Base-by-base conservation (phyloP, 139 green algal species). In the Haematococcus sp. region DNA sequence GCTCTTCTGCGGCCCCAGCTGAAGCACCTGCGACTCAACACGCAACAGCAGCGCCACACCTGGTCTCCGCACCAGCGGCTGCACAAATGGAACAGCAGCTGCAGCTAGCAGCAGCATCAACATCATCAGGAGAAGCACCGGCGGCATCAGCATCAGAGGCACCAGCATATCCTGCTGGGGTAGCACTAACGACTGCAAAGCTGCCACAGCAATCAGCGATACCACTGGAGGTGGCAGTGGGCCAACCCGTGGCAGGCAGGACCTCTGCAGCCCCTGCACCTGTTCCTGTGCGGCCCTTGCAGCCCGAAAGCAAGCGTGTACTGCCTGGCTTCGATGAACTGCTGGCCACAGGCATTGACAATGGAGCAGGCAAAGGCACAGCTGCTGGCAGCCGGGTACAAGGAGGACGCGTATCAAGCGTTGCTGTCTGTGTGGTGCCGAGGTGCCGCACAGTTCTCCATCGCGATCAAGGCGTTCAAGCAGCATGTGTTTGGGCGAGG, bases 301-400 rank as follows among this genome's bases (percentile, higher is more conserved):
- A 27, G 20, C 11, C 19, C 5, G 52, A 25, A 30, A 15, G 19
- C 9, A 60, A 4, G 4, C 52, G 52, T 60, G 52, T 60, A 4
- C 52, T 60, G 52, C 52, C 23, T 9, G 7, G 7, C 4, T 9
- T 60, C 4, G 52, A 25, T 31, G 63, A 19, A 49, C 40, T 49
- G 40, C 40, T 49, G 40, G 40, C 40, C 7, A 19, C 40, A 19
- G 63, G 63, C 27, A 35, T 70, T 52, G 63, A 70, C 35, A 25
- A 31, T 4, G n/a, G 54, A 70, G 31, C 7, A 52, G 32, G 32
- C 32, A 9, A 52, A 70, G 31, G 28, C 28, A 3, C 19, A 35
- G 63, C 32, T 70, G 63, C 34, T 28, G n/a, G 63, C 44, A 22
- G 28, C 46, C 17, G 63, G 63, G 3, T 70, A 54, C 63, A 17